Evolutionary conservation across 1,284 basidiomycete genomes (phyloP), one percentile per base, ranked within the genome.

Genomic region (Apiotrichum siamense): DNA sequence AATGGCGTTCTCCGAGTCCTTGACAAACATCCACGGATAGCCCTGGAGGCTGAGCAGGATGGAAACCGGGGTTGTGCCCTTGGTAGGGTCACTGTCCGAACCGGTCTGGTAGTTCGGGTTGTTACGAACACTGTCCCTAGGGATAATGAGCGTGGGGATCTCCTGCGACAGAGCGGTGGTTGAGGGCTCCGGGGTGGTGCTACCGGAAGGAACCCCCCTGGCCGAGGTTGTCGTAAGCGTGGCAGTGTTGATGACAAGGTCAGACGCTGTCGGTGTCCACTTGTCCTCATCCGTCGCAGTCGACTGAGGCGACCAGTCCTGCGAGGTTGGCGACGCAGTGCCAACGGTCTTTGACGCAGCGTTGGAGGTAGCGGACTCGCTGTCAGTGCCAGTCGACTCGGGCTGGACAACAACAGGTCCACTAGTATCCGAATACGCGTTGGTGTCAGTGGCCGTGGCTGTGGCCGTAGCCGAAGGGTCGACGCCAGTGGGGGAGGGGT

Each of bases 131-230:
- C 66, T 65, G 52, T 69, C 64, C 66, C 33, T 36, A 12, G 74
- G 74, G 9, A 72, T 63, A 41, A 75, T 76, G 36, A 71, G 56
- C 0, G 65, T 70, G 4, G 73, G 72, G 15, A 74, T 59, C 49
- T 23, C 26, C 15, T 11, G 52, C 29, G 29, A 15, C 33, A 20
- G 26, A 27, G 3, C 37, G 17, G 37, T 47, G n/a, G 17, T n/a
- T 24, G 13, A 36, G 24, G 21, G 43, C 10, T 29, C 40, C 27
- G 25, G 23, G 13, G 29, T 7, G 9, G 43, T 7, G 1, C 7
- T 12, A 20, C 4, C n/a, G n/a, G 40, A 18, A 7, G 31, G 10
- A 13, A 4, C 9, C 9, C 36, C 36, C 20, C 36, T 38, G 36
- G 26, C 24, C 17, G 25, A 10, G 5, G 24, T 17, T 20, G 13